Evolutionary conservation across 495 filamentous ascomycete genomes (phyloP), one percentile per base, ranked within the genome.

Genomic region (Aspergillus kassunensis): DNA sequence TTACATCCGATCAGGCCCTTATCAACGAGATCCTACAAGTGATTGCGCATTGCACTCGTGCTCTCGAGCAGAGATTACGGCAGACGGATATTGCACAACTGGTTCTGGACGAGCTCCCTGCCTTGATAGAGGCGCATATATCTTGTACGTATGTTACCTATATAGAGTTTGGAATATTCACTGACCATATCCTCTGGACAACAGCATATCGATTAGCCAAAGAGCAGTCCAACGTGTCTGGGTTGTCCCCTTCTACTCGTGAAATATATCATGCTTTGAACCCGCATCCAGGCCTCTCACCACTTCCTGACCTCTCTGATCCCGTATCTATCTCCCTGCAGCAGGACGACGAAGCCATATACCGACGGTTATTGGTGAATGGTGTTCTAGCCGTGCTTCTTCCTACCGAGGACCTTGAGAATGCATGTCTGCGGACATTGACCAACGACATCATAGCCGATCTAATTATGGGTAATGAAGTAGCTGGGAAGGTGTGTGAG

Each of bases 331-430:
- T 79, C 25, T 62, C 74, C 46, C 72, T 79, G 54, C 89, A 95
- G 65, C 71, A 69, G 43, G 77, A 86, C 43, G 91, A 92, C 63
- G 91, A 97, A 70, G 76, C 78, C 16, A 75, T 80, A 47, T 95
- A 93, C 71, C 83, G 90, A 63, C 88, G 89, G 60, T 69, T 96
- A 55, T 72, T 97, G 11, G 89, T 88, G 13, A 82, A 89, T 55
- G 87, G 83, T 4, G 77, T 87, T 37, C 71, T 98, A 37, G 86
- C 89, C 4, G 72, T 96, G 36, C 74, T 97, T 20, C 77, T 98
- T 27, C 93, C 93, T 5, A 93, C 89, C 15, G 91, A 97, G 63
- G 91, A 97, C 58, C 78, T 97, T 9, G 83, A 91, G 60, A 97
- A 95, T 67, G 80, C 75, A 41, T 95, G 89, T 63, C 71, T 97